Evolutionary conservation across 495 filamentous ascomycete genomes (phyloP), one percentile per base, ranked within the genome.

Genomic region (Hypoxylon lienhwacheense): DNA sequence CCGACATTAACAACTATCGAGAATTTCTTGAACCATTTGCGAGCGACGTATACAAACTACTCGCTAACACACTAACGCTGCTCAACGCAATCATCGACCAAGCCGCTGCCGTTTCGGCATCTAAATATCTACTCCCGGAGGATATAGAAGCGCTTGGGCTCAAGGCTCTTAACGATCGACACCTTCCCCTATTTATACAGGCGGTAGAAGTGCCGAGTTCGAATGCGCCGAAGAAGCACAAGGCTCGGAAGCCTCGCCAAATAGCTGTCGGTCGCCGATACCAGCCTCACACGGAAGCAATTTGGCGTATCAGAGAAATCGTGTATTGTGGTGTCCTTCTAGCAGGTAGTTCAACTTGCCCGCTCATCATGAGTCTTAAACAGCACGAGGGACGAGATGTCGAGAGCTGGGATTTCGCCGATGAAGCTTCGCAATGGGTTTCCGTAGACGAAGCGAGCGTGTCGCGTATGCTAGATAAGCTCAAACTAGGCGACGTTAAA

Each of bases 111-210:
- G 59, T 61, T 7, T 54, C 51, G 1, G 41, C 67, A n/a, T 64
- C 64, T 14, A 66, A 55, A 36, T 66, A 67, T 31, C 60, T 70
- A 14, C 53, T 77, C 7, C 55, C 64, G 0, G 74, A 77, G 52
- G 74, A 77, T 36, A 61, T 63, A 15, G 69, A 76, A 46, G 69
- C 72, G 7, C 45, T 75, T 19, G 73, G 74, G 14, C 66, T 76
- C 16, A 57, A 61, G 14, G 69, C 71, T n/a, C 56, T 77, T n/a
- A 31, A 21, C 16, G 69, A 73, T 31, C 64, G 64, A 2, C 41
- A 31, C 12, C 24, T 67, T 19, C 62, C 65, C 1, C 31, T 67
- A 21, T 67, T 67, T 32, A 11, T 52, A 22, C 55, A 53, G 4
- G 29, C 39, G 19, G 45, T 48, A 43, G 61, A 54, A 25, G 12